phyloP scores from a whole-genome alignment of 225 moss, liverwort and hornwort species.

The Polytrichum commune region DNA sequence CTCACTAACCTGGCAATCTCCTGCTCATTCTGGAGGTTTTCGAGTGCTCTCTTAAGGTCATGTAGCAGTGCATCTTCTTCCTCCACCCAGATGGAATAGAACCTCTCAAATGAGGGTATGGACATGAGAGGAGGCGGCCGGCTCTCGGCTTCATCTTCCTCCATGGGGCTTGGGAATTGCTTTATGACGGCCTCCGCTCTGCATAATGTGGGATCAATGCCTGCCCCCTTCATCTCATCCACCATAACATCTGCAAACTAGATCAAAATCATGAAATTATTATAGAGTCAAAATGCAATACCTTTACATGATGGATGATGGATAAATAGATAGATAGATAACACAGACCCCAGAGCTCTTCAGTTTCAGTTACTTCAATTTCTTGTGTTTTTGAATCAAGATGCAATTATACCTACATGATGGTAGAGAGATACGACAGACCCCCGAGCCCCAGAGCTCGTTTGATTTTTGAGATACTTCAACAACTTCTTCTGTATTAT shows the following conservation, averaged over 20 bases:
- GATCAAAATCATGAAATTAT: too few species aligned
- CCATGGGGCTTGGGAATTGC: constrained; percentile 1
- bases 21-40: constrained; percentile 18
- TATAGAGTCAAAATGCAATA: too few species aligned
- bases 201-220: neutral
- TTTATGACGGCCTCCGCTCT: neutral
- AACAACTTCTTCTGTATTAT: too few species aligned
- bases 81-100: constrained; percentile 49
- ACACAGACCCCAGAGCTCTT: too few species aligned
- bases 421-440: too few species aligned
- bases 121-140: constrained; percentile 25
- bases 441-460: too few species aligned
- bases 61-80: constrained; percentile 38
- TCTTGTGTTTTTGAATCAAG: neutral
- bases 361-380: neutral
- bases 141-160: constrained; percentile 29
- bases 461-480: too few species aligned
- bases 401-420: too few species aligned
- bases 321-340: neutral
- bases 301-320: too few species aligned
- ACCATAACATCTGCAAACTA: constrained; percentile 16
- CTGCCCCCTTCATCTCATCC: constrained; percentile 18
- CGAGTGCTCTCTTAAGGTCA: constrained; percentile 43
- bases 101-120: constrained; percentile 41
- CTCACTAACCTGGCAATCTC: constrained; percentile 49